Evolutionary conservation across 1,284 basidiomycete genomes (phyloP), one percentile per base, ranked within the genome.

Genomic region (Paramarasmius palmivorus): DNA sequence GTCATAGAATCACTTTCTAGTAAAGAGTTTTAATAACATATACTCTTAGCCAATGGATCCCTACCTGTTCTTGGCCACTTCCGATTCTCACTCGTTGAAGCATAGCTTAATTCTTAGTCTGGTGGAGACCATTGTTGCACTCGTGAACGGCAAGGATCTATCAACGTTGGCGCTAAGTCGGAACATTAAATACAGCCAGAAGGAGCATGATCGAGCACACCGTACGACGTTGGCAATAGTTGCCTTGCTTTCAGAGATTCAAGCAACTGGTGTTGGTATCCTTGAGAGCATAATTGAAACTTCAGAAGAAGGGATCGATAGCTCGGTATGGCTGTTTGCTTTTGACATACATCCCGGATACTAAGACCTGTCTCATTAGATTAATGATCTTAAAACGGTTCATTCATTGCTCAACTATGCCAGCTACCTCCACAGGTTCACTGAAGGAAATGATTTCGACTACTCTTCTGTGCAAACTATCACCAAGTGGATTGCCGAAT

Each of bases 381-480:
- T 35, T 42, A n/a, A 46, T 10, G 44, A 46, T 15, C 14, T 46
- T 22, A 29, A 22, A 2, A 26, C 65, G 15, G 61, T 66, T 15
- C 50, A 66, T n/a, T 64, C 61, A 23, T 65, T 80, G 34, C 67
- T 82, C 7, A 55, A 56, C 20, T 73, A 72, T 49, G 61, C 66
- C 3, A 58, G 63, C 12, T 69, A 70, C 54, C 61, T 83, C 41
- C 66, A 65, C 32, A 62, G 60, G 37, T 61, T 68, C 35, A 61
- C 66, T 20, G 38, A 55, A 26, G 57, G 62, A 25, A 53, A 53
- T 23, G 20, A 59, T 8, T 65, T 82, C 36, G 77, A 85, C 60
- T 79, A 82, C 57, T 85, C 84, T 3, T 70, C 69, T 7, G 61
- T 80, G 25, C 73, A 72, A 50, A 68, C 73, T n/a, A 61, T 74